phyloP scores from a whole-genome alignment of 768 basidiomycete genomes.

The Amanita pseudoporphyria region DNA sequence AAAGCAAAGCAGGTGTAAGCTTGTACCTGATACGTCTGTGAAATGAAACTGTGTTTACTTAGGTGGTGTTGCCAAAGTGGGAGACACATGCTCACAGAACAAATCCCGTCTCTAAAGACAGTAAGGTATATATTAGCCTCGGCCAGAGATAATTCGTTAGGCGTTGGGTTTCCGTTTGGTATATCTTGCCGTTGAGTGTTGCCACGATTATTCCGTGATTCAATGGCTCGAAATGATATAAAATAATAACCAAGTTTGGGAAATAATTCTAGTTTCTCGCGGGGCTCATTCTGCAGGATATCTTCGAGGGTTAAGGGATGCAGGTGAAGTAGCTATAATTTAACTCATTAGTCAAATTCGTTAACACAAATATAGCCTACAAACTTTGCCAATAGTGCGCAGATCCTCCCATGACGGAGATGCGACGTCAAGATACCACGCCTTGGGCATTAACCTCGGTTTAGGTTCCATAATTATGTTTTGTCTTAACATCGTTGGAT shows the following conservation, averaged over 20 bases:
- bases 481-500: neutral
- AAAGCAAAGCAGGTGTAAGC: neutral
- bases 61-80: constrained; percentile 1
- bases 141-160: constrained; percentile 41
- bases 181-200: constrained; percentile 24
- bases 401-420: constrained; percentile 86
- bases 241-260: constrained; percentile 89
- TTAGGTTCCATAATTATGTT: neutral
- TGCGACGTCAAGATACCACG: constrained; percentile 89
- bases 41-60: constrained; percentile 66
- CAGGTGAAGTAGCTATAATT: constrained; percentile 61
- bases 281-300: constrained; percentile 82
- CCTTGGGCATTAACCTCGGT: constrained; percentile 33
- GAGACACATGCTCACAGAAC: constrained; percentile 38
- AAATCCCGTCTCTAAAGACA: constrained; percentile 84
- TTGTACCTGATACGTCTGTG: constrained; percentile 63
- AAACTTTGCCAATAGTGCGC: constrained; percentile 73
- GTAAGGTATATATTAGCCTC: constrained; percentile 85
- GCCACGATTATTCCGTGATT: constrained; percentile 38
- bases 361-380: constrained; percentile 8
- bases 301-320: constrained; percentile 94
- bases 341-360: neutral
- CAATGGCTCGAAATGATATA: constrained; percentile 76
- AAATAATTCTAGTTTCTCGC: constrained; percentile 88
- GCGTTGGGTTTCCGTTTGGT: constrained; percentile 14